Conservation (phyloP, 2,329 filamentous ascomycete genomes). For the Xylaria polymorpha region DNA sequence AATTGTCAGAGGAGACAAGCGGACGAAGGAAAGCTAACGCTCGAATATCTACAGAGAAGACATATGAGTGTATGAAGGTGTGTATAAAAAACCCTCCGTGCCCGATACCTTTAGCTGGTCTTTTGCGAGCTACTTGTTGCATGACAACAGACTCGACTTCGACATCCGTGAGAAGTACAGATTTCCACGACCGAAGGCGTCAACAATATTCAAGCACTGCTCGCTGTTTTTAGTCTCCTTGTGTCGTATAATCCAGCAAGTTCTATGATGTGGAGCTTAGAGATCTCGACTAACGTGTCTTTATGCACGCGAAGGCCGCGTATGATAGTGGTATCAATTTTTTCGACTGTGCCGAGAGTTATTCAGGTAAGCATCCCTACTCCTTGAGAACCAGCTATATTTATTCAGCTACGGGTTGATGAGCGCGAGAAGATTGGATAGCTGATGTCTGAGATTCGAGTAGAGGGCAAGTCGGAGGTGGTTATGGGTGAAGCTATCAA, state of each 20-base stretch:
- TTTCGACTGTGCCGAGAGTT: constrained; percentile 68
- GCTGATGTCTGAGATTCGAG: constrained; percentile 5
- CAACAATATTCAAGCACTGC: too few relatives aligned
- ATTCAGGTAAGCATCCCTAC: constrained; percentile 39
- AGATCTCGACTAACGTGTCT: too few relatives aligned
- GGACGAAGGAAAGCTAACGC: constrained; percentile 12
- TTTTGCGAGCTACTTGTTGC: too few relatives aligned
- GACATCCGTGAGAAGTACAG: too few relatives aligned
- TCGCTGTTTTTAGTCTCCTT: too few relatives aligned
- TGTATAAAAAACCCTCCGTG: too few relatives aligned
- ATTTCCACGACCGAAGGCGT: too few relatives aligned
- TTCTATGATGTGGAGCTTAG: too few relatives aligned
- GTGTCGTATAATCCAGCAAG: too few relatives aligned
- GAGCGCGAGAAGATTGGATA: too few relatives aligned
- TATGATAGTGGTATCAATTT: constrained; percentile 72
- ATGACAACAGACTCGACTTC: too few relatives aligned
- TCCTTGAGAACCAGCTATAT: not conserved
- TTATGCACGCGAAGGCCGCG: constrained; percentile 56
- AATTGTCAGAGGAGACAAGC: not conserved
- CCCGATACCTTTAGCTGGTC: too few relatives aligned
- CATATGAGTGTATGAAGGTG: constrained; percentile 66
- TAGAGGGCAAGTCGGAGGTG: constrained; percentile 70
- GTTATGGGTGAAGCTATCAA: constrained; percentile 71
- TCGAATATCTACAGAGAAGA: constrained; percentile 58
- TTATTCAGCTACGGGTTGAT: not conserved